A percentile compares a stretch with the other conserved stretches of the same genome.
These are phyloP conservation scores for Rhizopogon vulgaris DNA, from an alignment of 768 basidiomycete species.

Conservation along the genomic window DNA sequence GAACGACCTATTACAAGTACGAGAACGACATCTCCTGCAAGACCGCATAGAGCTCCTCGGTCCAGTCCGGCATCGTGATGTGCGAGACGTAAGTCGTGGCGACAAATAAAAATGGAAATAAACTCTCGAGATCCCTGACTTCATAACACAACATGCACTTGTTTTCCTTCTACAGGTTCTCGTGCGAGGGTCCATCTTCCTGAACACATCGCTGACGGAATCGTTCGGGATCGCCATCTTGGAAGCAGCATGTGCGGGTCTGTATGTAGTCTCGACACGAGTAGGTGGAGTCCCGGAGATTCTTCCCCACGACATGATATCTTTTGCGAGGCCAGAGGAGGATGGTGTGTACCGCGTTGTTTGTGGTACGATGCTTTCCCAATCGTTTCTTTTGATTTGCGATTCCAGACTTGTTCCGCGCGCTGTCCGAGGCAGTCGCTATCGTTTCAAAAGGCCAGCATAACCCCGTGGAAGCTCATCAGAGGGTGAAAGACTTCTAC, in stretches of 20 bases:
- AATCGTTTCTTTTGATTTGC: background rate
- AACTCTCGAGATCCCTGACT: background rate
- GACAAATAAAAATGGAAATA: background rate
- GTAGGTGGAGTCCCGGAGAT: conserved; percentile 97
- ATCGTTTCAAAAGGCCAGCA: conserved; percentile 64
- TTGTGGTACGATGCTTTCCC: background rate
- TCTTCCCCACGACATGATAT: conserved; percentile 90
- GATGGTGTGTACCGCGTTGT: conserved; percentile 55
- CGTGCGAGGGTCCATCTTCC: conserved; percentile 78
- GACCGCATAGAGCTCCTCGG: conserved; percentile 91
- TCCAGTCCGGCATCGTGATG: conserved; percentile 72
- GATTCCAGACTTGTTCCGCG: conserved; percentile 73
- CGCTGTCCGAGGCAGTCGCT: conserved; percentile 73
- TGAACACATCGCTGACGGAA: conserved; percentile 95
- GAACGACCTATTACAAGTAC: conserved; percentile 91
- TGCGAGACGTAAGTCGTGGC: conserved; percentile 55
- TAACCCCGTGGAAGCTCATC: conserved; percentile 71
- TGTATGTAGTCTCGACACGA: conserved; percentile 90
- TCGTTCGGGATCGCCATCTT: conserved; percentile 97
- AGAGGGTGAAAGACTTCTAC: conserved; percentile 77
- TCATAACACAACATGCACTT: background rate
- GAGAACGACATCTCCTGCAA: conserved; percentile 84
- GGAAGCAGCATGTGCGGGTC: conserved; percentile 91
- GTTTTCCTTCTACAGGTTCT: conserved; percentile 53
- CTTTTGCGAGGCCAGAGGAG: conserved; percentile 89